Percentiles rank a stretch among this genome's conserved stretches.
Conservation (phyloP, 2,329 filamentous ascomycete species). For the Akanthomyces dipterigenus region DNA sequence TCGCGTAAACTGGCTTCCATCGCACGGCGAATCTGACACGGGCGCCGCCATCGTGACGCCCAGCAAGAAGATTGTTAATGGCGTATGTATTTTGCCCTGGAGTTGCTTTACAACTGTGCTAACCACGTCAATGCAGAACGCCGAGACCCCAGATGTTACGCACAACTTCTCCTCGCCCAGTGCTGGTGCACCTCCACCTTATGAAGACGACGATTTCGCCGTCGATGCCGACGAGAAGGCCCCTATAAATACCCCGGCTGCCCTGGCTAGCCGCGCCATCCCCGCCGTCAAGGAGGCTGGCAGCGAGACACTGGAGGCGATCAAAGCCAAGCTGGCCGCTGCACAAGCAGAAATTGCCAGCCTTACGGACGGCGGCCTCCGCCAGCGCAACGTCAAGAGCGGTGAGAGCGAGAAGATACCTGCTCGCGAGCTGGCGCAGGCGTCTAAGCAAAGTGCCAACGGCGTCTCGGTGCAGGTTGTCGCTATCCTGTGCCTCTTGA, state of each 20-base stretch:
- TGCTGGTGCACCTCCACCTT: conserved; percentile 29
- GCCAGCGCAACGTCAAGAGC: conserved; percentile 67
- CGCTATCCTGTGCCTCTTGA: conserved; percentile 75
- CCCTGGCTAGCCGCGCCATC: conserved; percentile 30
- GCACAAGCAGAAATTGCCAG: conserved; percentile 67
- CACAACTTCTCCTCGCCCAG: conserved; percentile 40
- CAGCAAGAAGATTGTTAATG: conserved; percentile 33
- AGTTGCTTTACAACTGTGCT: conserved; percentile 1
- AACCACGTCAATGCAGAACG: conserved; percentile 19
- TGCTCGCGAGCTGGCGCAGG: conserved; percentile 45
- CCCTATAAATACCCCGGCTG: conserved; percentile 13
- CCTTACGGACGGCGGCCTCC: conserved; percentile 66
- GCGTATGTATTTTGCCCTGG: conserved; percentile 27
- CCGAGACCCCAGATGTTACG: conserved; percentile 38
- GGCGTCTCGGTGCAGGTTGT: conserved; percentile 85
- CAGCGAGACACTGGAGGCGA: conserved; percentile 45
- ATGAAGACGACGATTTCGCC: conserved; percentile 27
- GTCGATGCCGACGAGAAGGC: conserved; percentile 20
- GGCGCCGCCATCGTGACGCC: conserved; percentile 30
- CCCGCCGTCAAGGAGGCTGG: conserved; percentile 41
- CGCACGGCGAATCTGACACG: conserved; percentile 38
- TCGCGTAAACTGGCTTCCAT: conserved; percentile 74
- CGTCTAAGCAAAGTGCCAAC: conserved; percentile 50
- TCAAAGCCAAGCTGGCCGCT: conserved; percentile 66
- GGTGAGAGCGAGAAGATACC: conserved; percentile 42